Base-by-base conservation (phyloP, 441 rosid genomes). In the Capsella rubella region DNA sequence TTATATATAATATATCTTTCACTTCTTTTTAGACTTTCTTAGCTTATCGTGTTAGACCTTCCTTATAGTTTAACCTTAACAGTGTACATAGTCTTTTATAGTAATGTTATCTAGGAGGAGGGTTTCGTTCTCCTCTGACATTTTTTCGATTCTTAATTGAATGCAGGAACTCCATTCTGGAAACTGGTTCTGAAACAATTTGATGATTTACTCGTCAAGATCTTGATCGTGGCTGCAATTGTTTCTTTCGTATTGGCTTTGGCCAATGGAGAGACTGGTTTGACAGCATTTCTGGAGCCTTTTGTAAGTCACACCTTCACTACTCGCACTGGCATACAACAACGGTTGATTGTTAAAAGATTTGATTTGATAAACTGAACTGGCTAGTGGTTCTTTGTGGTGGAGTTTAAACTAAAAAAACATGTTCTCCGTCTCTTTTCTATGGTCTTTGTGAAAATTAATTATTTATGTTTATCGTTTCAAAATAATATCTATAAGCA, bases 181-280 rank as follows among this genome's bases (percentile, higher is more conserved):
- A 95, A 87, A 82, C 80, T 95, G 84, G 97, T 95, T 78, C 81
- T 95, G 83, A 93, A 93, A 82, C 99, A 95, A 73, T 93, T 95
- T 47, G 95, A 93, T 89, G 99, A 95, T 82, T 87, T 95, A 84
- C 98, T 95, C 71, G 99, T 95, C 68, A 93, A 93, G 89, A 95
- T 95, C 81, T 85, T 95, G 83, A 93, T 95, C 71, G 97, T 90
- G 79, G 97, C 98, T 52, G 99, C 99, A 13, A 40, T 86, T 74
- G 89, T 93, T 69, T 93, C 98, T 64, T 89, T 95, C 37, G 53
- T 87, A 76, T 82, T 95, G 94, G 97, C 98, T 79, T 79, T 93
- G 90, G 81, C 92, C 67, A 86, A 95, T 73, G 99, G 99, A 69
- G 99, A 95, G 85, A 90, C 98, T 62, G 99, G 98, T 73, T 82